phyloP scores from a whole-genome alignment of 495 filamentous ascomycete genomes.

The Chlorociboria aeruginascens region DNA sequence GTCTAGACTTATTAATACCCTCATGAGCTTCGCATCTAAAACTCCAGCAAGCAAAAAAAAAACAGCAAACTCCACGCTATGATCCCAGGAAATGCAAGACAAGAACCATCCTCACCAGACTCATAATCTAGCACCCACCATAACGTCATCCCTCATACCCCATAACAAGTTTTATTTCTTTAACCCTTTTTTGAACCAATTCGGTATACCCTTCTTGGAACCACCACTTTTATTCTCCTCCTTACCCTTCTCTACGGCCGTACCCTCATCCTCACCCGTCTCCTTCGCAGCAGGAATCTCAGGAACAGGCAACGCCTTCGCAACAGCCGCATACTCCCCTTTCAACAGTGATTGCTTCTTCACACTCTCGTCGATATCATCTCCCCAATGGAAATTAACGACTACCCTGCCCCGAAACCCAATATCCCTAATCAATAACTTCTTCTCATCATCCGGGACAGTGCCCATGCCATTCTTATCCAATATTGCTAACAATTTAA shows the following conservation, averaged over 20 bases:
- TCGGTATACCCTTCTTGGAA: constrained; percentile 43
- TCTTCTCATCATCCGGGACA: constrained; percentile 30
- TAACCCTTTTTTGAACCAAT: constrained; percentile 51
- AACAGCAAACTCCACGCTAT: constrained; percentile 18
- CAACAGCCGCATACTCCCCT: constrained; percentile 49
- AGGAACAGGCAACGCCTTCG: constrained; percentile 46
- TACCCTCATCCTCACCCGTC: constrained; percentile 25
- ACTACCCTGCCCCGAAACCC: constrained; percentile 56
- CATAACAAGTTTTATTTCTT: constrained; percentile 28
- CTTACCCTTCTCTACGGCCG: constrained; percentile 23
- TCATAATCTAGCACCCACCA: neutral
- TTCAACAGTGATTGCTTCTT: constrained; percentile 45
- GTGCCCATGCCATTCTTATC: constrained; percentile 9
- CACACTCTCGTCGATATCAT: constrained; percentile 33
- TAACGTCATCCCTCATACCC: neutral
- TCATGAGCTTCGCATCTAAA: no score
- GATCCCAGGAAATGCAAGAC: constrained; percentile 9
- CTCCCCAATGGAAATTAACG: constrained; percentile 69
- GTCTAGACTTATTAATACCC: no score
- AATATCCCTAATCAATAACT: constrained; percentile 59
- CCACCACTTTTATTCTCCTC: constrained; percentile 20
- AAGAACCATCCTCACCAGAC: neutral
- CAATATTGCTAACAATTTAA: constrained; percentile 29
- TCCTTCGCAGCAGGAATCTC: constrained; percentile 26
- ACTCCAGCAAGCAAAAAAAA: no score